These are phyloP conservation scores for Hanseniaspora taiwanica DNA, from an alignment of 805 yeast genomes.

Conservation along the genomic window DNA sequence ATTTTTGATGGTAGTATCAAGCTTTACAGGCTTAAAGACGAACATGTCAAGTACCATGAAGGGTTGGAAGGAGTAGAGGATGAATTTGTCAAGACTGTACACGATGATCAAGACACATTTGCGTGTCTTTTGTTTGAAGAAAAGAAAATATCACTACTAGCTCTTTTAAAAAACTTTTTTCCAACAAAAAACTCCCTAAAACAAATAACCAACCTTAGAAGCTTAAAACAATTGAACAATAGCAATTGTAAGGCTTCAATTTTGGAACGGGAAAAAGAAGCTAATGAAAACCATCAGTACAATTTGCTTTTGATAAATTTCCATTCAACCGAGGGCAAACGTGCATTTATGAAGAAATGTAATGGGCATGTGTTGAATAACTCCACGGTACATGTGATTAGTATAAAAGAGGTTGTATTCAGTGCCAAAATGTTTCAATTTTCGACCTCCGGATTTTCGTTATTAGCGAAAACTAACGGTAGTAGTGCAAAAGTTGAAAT, in stretches of 20 bases:
- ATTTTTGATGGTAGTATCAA: not conserved
- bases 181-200: not conserved
- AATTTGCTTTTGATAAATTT: not conserved
- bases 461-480: too few species aligned
- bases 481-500: not conserved
- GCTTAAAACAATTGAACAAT: not conserved
- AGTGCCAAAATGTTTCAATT: conserved; percentile 15
- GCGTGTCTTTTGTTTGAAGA: not conserved
- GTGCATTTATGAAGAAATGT: not conserved
- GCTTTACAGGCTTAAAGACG: not conserved
- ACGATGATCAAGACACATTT: not conserved
- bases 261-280: not conserved
- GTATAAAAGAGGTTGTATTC: conserved; percentile 46
- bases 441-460: too few species aligned
- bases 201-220: not conserved
- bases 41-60: not conserved
- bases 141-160: not conserved
- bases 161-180: not conserved
- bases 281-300: not conserved
- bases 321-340: not conserved
- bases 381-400: conserved; percentile 52
- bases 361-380: not conserved
- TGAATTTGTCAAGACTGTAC: not conserved
- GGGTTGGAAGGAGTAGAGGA: not conserved
- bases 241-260: too few species aligned